Base-by-base conservation (phyloP, 352 stramenopile genomes). In the Paralagenidium karlingii region DNA sequence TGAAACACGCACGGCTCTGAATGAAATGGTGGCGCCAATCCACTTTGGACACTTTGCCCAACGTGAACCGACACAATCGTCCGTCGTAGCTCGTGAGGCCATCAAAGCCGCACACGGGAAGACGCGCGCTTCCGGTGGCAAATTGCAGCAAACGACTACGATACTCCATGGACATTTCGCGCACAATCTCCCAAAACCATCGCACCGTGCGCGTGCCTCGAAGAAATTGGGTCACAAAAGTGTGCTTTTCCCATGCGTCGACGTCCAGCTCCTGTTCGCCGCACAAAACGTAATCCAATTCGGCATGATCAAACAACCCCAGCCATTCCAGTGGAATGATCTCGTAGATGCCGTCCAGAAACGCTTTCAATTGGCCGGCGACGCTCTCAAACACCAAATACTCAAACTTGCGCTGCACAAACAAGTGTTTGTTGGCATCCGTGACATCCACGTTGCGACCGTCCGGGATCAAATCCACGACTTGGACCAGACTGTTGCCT, bases 101-200 rank as follows among this genome's bases (percentile, higher is more conserved):
- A 20, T 49, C 36, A 38, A 92, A 92, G 27, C 78, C 78, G 9
- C 64, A 65, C 22, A 88, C 46, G 29, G 81, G 81, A 5, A 86
- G 76, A 19, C 74, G 77, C 2, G 76, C 68, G 13, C 68, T 85
- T 9, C 81, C 81, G 8, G 81, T 94, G 5, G 73, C 61, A 32
- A 92, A 93, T 19, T 85, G 58, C 18, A 94, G 53, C 36, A 94
- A 55, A 8, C 71, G 68, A 0, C 69, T 65, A 0, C 70, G 60
- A 24, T 89, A 80, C 47, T 89, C 68, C 38, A 77, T 80, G 9
- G 75, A 61, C 71, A 87, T 85, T 31, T 82, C 73, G 21, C 82
- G 77, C 52, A 99, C 76, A 24, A 97, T 81, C 44, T 96, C 94
- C 94, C 94, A 99, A 51, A 98, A 99, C 92, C 90, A 98, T 19